A percentile compares a stretch with the other conserved stretches of the same genome.
phyloP scores from a whole-genome alignment of 164 flowering plant species.

The Liquidambar formosana region DNA sequence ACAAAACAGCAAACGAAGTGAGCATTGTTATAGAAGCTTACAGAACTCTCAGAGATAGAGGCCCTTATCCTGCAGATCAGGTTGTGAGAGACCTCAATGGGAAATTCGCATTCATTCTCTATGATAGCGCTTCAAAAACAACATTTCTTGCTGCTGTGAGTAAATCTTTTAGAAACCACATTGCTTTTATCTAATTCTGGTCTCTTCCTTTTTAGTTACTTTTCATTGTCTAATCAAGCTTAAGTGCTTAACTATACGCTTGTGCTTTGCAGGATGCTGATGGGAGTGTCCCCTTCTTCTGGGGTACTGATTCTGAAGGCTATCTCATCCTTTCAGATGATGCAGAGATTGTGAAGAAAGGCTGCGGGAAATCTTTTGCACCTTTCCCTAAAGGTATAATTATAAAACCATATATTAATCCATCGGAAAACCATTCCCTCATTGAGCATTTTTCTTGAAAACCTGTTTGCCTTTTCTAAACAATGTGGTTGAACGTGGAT shows the following conservation, averaged over 20 bases:
- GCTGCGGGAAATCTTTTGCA: slow-evolving; percentile 92
- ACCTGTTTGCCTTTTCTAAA: not conserved
- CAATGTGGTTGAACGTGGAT: not conserved
- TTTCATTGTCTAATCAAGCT: not conserved
- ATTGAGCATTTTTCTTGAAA: not conserved
- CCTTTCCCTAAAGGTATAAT: slow-evolving; percentile 93
- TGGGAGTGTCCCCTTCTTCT: slow-evolving; percentile 84
- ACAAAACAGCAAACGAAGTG: slow-evolving; percentile 83
- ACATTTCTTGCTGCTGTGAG: slow-evolving; percentile 74
- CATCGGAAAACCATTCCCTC: not conserved
- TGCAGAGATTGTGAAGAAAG: slow-evolving; percentile 58
- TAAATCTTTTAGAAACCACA: too few relatives aligned
- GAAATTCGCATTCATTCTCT: slow-evolving; percentile 77
- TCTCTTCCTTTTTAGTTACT: not conserved
- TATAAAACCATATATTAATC: not conserved
- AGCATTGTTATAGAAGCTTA: slow-evolving; percentile 88
- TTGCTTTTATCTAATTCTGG: not conserved
- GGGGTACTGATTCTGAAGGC: slow-evolving; percentile 91
- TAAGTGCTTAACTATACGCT: not conserved
- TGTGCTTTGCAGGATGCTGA: slow-evolving; percentile 72
- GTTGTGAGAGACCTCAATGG: slow-evolving; percentile 86
- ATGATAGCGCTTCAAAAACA: slow-evolving; percentile 60
- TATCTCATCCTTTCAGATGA: slow-evolving; percentile 76
- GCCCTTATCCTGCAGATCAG: slow-evolving; percentile 94
- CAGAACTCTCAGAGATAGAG: slow-evolving; percentile 91